phyloP scores from a whole-genome alignment of 1,139 yeast species.

The Blastobotrys raffinosifermentans region DNA sequence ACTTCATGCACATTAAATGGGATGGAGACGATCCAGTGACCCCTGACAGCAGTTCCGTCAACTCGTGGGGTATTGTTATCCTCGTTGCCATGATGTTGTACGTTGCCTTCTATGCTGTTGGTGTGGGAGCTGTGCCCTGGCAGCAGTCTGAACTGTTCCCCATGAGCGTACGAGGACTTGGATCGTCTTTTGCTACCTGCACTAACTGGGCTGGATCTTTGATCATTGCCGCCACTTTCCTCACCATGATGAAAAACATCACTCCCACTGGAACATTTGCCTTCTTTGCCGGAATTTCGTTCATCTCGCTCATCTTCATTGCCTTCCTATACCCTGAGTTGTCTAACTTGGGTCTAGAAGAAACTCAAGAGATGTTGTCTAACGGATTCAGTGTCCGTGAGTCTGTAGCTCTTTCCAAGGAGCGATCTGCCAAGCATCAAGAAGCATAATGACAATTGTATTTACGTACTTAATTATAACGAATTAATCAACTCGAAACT shows the following conservation, averaged over 20 bases:
- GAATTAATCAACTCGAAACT: too few relatives aligned
- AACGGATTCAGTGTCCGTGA: constrained; percentile 81
- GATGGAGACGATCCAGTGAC: constrained; percentile 41
- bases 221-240: constrained; percentile 82
- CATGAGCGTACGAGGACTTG: constrained; percentile 86
- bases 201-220: constrained; percentile 95
- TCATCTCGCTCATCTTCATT: constrained; percentile 63
- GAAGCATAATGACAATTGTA: constrained; percentile 3
- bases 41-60: constrained; percentile 35
- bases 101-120: constrained; percentile 87
- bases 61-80: constrained; percentile 83
- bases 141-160: constrained; percentile 94
- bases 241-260: constrained; percentile 87
- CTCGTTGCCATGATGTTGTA: constrained; percentile 78
- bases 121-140: constrained; percentile 98
- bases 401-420: constrained; percentile 40
- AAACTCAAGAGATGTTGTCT: constrained; percentile 70
- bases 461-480: too few relatives aligned
- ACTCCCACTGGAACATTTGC: constrained; percentile 95
- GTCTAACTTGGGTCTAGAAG: constrained; percentile 84
- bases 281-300: constrained; percentile 77
- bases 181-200: constrained; percentile 87
- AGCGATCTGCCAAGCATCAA: constrained; percentile 4
- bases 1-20: constrained; percentile 56
- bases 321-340: constrained; percentile 88